Evolutionary conservation across 176 grass and related monocot genomes (phyloP).

Genomic region (Musa troglodytarum): DNA sequence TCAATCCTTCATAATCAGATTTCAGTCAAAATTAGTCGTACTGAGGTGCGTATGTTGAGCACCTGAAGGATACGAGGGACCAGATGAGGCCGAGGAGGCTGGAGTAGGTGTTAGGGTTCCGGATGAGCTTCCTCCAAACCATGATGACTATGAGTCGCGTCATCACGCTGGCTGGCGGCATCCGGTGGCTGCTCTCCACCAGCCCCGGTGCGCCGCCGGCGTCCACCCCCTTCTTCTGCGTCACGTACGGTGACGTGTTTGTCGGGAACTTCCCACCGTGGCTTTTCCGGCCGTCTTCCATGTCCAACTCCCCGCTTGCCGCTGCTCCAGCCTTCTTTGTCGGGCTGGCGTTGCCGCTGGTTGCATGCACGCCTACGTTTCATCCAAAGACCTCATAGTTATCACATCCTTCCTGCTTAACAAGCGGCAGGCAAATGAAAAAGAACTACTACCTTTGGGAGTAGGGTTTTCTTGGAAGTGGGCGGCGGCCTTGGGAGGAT

Average conservation of each 20-base stretch:
- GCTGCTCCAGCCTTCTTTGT: slow-evolving; percentile 29
- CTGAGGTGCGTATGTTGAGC: neutral
- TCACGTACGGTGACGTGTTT: slow-evolving; percentile 64
- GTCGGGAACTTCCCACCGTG: slow-evolving; percentile 65
- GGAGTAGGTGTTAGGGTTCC: slow-evolving; percentile 99
- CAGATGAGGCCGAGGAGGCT: slow-evolving; percentile 87
- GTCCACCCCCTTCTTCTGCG: slow-evolving; percentile 63
- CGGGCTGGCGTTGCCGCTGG: slow-evolving; percentile 58
- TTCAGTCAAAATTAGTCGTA: too few species aligned
- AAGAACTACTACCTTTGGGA: slow-evolving; percentile 42
- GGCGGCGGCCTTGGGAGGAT: neutral
- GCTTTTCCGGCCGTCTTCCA: slow-evolving; percentile 24
- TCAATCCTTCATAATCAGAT: too few species aligned
- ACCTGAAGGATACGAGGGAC: slow-evolving; percentile 94
- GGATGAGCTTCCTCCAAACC: slow-evolving; percentile 99
- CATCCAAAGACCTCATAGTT: neutral
- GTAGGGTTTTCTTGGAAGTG: slow-evolving; percentile 38
- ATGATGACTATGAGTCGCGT: slow-evolving; percentile 98
- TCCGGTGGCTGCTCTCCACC: slow-evolving; percentile 67
- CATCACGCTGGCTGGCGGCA: slow-evolving; percentile 96
- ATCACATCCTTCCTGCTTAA: neutral
- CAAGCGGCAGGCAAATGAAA: neutral
- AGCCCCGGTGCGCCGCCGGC: slow-evolving; percentile 31
- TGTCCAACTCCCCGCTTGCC: too few species aligned
- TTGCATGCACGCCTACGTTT: neutral